Conservation (phyloP, 768 basidiomycete species). For the Pisolithus marmoratus region DNA sequence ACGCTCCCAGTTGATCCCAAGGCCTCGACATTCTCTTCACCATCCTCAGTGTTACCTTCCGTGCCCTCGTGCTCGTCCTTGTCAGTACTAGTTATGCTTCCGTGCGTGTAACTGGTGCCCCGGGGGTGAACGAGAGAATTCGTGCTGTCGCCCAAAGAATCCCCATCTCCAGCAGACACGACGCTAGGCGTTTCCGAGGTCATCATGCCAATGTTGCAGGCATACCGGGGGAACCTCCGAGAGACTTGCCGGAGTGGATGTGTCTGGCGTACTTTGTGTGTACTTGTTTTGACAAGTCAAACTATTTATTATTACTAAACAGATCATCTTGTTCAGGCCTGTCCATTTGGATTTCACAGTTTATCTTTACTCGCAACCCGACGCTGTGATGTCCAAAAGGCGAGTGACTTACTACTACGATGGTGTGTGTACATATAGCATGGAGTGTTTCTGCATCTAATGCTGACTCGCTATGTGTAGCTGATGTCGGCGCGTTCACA, state of each 20-base stretch:
- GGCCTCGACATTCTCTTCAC: conserved; percentile 5
- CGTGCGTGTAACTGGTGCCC: conserved; percentile 12
- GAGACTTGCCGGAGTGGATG: too few species aligned
- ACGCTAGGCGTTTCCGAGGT: not conserved
- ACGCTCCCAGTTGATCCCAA: not conserved
- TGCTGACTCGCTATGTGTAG: conserved; percentile 33
- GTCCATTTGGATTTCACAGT: too few species aligned
- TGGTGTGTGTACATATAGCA: conserved; percentile 41
- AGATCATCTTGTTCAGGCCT: too few species aligned
- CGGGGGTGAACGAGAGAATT: not conserved
- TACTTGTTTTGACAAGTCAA: too few species aligned
- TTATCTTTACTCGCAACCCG: too few species aligned
- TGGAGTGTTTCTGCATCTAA: not conserved
- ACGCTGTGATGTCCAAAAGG: conserved; percentile 51
- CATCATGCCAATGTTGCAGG: not conserved
- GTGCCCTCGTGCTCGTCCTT: not conserved
- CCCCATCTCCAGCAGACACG: not conserved
- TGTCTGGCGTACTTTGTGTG: too few species aligned
- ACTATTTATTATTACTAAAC: too few species aligned
- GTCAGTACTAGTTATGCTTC: conserved; percentile 8
- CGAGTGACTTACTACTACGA: conserved; percentile 82
- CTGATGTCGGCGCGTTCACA: conserved; percentile 68
- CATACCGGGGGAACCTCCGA: not conserved
- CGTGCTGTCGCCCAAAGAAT: not conserved
- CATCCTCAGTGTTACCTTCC: conserved; percentile 4